These are phyloP conservation scores for Blastobotrys indianensis DNA, from an alignment of 1,139 yeast species.

Conservation along the genomic window DNA sequence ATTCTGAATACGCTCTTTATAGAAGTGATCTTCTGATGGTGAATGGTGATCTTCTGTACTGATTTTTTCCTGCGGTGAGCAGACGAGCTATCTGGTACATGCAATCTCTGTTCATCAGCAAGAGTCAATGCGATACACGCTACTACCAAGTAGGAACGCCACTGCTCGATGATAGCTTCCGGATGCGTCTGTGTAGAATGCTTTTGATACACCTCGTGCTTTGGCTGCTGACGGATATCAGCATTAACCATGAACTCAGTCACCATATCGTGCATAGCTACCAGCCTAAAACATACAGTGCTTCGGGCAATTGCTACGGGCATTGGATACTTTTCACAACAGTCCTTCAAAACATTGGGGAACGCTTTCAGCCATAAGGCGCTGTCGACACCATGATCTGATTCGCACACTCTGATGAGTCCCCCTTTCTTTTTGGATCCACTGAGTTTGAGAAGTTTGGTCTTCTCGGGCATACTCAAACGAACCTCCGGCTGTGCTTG, in stretches of 20 bases:
- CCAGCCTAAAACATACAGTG: slow-evolving; percentile 82
- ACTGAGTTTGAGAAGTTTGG: slow-evolving; percentile 59
- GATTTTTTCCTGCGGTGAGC: slow-evolving; percentile 64
- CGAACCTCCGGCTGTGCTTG: slow-evolving; percentile 46
- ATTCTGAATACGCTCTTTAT: slow-evolving; percentile 85
- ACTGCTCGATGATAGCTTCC: slow-evolving; percentile 73
- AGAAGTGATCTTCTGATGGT: slow-evolving; percentile 87
- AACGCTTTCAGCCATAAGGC: slow-evolving; percentile 90
- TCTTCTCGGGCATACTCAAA: slow-evolving; percentile 75
- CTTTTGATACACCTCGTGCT: slow-evolving; percentile 17
- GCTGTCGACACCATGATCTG: slow-evolving; percentile 91
- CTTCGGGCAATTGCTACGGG: slow-evolving; percentile 92
- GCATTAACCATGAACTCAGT: slow-evolving; percentile 53
- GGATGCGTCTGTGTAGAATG: slow-evolving; percentile 47
- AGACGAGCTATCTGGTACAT: slow-evolving; percentile 43
- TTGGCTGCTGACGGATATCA: slow-evolving; percentile 7
- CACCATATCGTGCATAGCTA: slow-evolving; percentile 81
- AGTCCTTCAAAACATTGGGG: slow-evolving; percentile 64
- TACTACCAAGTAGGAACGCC: slow-evolving; percentile 83
- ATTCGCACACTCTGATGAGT: slow-evolving; percentile 70
- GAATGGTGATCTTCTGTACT: slow-evolving; percentile 61
- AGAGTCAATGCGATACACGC: slow-evolving; percentile 91
- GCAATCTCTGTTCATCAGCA: slow-evolving; percentile 75
- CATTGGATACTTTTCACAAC: slow-evolving; percentile 82
- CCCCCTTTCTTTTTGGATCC: slow-evolving; percentile 52